Base-by-base conservation (phyloP, 73 alveolate genomes). In the Blepharisma japonicum region DNA sequence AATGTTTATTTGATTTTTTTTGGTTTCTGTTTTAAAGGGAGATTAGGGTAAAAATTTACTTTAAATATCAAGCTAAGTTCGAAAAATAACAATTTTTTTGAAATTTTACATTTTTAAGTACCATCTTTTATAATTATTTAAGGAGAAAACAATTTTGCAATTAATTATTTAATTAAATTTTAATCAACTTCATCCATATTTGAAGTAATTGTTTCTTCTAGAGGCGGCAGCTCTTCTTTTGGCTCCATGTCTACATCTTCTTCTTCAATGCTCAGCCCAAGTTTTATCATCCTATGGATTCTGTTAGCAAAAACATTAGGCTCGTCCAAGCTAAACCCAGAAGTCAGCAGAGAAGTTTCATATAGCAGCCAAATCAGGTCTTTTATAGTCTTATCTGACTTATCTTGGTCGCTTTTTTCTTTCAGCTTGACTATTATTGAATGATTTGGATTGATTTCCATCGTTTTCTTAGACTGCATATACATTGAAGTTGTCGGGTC, bases 391-490 rank as follows among this genome's bases (percentile, higher is more conserved):
- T 95, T 93, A 89, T 95, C 98, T 74, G 94, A 84, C 90, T 96
- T 93, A 88, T 97, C 99, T 54, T 83, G 90, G 56, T 94, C 99
- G 55, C 98, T 93, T 91, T 93, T 95, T 91, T 91, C 91, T 93
- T 95, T 92, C 83, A 96, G 90, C 86, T 96, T 98, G 55, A 83
- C 87, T 55, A 96, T 83, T 89, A 96, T 96, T 71, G 97, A 94
- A 86, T 96, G 96, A 74, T 81, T 84, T n/a, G 98, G 97, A 84
- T 96, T 96, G 88, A 96, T 90, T 91, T 96, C 99, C 94, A 96
- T 90, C 81, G 99, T 96, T 92, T 97, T 97, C 97, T 97, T 97
- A 84, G 99, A 94, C 84, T 94, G 92, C 99, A 97, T 97, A 92
- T 97, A 97, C 45, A 96, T 85, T 78, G 99, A 92, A 99, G 96